Conservation (phyloP, 305 asterid species). For the Fraxinus sp. region DNA sequence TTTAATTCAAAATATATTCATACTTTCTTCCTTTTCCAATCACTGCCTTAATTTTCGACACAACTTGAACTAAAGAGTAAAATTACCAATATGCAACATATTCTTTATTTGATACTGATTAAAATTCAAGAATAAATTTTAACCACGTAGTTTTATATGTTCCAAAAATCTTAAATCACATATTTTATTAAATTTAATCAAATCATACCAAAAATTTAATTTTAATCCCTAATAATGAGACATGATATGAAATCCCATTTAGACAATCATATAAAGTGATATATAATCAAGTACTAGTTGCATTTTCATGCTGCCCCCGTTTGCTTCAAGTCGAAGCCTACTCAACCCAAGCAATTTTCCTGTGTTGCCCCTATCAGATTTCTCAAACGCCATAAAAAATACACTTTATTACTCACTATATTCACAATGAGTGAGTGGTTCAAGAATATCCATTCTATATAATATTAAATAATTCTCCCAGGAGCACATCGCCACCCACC, state of each 20-base stretch:
- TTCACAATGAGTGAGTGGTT: neutral
- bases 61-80: neutral
- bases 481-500: neutral
- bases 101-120: too few relatives aligned
- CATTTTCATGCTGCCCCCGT: neutral
- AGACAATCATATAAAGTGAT: neutral
- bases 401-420: neutral
- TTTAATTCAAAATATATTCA: too few relatives aligned
- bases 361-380: neutral
- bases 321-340: neutral
- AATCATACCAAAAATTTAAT: too few relatives aligned
- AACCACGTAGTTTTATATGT: too few relatives aligned
- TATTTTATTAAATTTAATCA: too few relatives aligned
- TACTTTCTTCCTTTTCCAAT: neutral
- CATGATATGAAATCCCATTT: neutral
- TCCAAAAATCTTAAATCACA: too few relatives aligned
- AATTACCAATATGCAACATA: neutral
- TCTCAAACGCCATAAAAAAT: neutral
- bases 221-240: neutral
- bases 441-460: neutral
- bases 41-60: neutral
- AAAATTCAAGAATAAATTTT: too few relatives aligned
- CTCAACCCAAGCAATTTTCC: neutral
- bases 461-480: neutral
- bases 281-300: neutral